These are phyloP conservation scores for Leucosporidium scottii DNA, from an alignment of 768 basidiomycete species.

Conservation along the genomic window DNA sequence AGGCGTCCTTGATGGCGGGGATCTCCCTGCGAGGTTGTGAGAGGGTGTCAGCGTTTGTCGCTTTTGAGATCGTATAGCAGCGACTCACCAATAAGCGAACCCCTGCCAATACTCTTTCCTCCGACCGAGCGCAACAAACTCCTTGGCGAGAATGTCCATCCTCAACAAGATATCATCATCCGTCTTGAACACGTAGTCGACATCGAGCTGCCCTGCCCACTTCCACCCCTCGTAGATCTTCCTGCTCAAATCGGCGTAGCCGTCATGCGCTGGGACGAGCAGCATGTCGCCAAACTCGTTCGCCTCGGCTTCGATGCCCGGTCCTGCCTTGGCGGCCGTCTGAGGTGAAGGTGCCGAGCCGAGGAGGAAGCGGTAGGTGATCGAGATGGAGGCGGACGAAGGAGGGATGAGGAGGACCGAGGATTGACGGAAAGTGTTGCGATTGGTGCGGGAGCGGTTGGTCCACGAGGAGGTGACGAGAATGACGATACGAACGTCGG, in stretches of 20 bases:
- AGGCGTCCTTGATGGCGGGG: slow-evolving; percentile 21
- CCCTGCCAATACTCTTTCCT: slow-evolving; percentile 27
- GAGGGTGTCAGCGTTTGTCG: neutral
- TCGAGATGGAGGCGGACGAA: slow-evolving; percentile 3
- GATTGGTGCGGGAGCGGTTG: slow-evolving; percentile 10
- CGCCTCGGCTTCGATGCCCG: slow-evolving; percentile 28
- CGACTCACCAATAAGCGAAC: slow-evolving; percentile 26
- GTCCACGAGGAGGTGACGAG: slow-evolving; percentile 32
- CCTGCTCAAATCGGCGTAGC: slow-evolving; percentile 7
- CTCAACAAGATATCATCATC: slow-evolving; percentile 28
- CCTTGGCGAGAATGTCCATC: slow-evolving; percentile 26
- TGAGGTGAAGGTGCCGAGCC: slow-evolving; percentile 29
- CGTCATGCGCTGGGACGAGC: slow-evolving; percentile 19
- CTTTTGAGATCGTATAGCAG: too few relatives aligned
- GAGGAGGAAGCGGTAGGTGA: slow-evolving; percentile 30
- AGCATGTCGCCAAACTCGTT: slow-evolving; percentile 21
- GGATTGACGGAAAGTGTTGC: slow-evolving; percentile 28
- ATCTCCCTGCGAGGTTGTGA: slow-evolving; percentile 9
- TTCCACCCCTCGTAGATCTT: slow-evolving; percentile 23
- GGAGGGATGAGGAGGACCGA: slow-evolving; percentile 17
- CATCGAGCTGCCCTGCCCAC: slow-evolving; percentile 21
- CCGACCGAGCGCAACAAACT: slow-evolving; percentile 21
- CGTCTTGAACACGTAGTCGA: slow-evolving; percentile 32
- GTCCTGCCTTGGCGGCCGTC: slow-evolving; percentile 6
- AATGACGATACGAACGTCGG: slow-evolving; percentile 17